phyloP scores from a whole-genome alignment of 805 yeast species.

The Suhomyces vadensis region DNA sequence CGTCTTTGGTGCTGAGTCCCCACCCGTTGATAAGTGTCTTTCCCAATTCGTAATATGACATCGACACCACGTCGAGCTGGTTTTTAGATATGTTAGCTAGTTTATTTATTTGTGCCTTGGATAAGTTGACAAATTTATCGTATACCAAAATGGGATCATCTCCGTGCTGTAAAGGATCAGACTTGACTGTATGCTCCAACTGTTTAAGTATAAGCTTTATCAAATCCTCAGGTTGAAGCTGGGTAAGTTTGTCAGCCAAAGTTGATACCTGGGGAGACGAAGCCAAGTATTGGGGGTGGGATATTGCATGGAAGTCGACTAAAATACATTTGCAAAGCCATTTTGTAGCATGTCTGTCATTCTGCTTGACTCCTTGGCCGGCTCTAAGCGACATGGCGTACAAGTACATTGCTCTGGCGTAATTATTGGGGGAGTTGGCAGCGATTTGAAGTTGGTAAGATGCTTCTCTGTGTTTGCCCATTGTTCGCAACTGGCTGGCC shows the following conservation, averaged over 20 bases:
- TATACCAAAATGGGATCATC: slow-evolving; percentile 18
- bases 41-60: slow-evolving; percentile 63
- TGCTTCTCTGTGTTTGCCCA: slow-evolving; percentile 66
- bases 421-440: slow-evolving; percentile 58
- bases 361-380: slow-evolving; percentile 68
- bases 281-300: slow-evolving; percentile 3
- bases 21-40: slow-evolving; percentile 55
- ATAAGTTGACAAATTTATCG: slow-evolving; percentile 24
- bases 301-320: slow-evolving; percentile 2
- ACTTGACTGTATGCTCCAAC: slow-evolving; percentile 22
- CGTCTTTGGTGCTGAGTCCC: slow-evolving; percentile 54
- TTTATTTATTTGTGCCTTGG: slow-evolving; percentile 27
- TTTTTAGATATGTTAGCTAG: slow-evolving; percentile 32
- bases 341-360: slow-evolving; percentile 52
- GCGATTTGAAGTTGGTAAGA: slow-evolving; percentile 67
- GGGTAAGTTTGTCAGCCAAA: slow-evolving; percentile 27
- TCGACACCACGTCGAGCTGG: slow-evolving; percentile 45
- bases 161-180: slow-evolving; percentile 26
- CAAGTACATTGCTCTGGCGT: slow-evolving; percentile 60
- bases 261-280: slow-evolving; percentile 13
- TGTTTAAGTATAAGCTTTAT: slow-evolving; percentile 26
- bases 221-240: slow-evolving; percentile 30
- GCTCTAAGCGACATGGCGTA: slow-evolving; percentile 66
- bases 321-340: slow-evolving; percentile 58
- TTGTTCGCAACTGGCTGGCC: slow-evolving; percentile 52